Evolutionary conservation across 2,329 filamentous ascomycete species (phyloP), one percentile per base, ranked within the genome.

Genomic region (Penicillium sp.): DNA sequence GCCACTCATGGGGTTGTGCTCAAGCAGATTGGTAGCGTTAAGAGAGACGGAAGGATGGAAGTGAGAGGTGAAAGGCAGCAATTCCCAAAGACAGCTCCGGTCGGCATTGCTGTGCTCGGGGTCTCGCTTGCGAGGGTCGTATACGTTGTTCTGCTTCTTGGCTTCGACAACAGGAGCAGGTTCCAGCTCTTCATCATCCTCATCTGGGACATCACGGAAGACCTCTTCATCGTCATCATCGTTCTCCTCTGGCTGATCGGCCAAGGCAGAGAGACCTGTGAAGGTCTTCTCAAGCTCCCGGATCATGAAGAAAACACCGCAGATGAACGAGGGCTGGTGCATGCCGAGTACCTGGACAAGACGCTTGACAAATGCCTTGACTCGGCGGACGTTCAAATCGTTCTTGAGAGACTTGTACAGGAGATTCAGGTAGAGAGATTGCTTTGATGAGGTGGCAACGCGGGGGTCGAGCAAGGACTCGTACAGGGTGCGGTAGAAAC

Each of bases 301-400:
- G 37, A 97, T 77, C 33, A 98, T 78, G 65, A 93, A 97, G 19
- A 98, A 77, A n/a, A 95, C 82, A 57, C 91, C 91, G 62, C 90
- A 96, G 41, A 89, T 82, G 64, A 98, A 98, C 0, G 91, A 82
- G 8, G 93, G 87, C 56, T 97, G 89, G 64, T 98, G 93, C 61
- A 98, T 72, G 21, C 85, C 85, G 21, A 94, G 77, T 35, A 95
- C 77, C 67, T 98, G 93, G 39, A 97, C 74, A 69, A 98, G 81
- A 53, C 93, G 81, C 74, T 98, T 98, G 38, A 90, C 84, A 64
- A 98, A 98, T 1, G 93, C 93, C 71, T 97, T 95, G 50, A 97
- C 87, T 32, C 93, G 83, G 59, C 90, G 89, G 52, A 88, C 80
- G 66, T 90, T 93, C n/a, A 91, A 74, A 62, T 98, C 93, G 32